Evolutionary conservation across 495 filamentous ascomycete genomes (phyloP).

Genomic region (Pseudomonodictys pantanalensis): DNA sequence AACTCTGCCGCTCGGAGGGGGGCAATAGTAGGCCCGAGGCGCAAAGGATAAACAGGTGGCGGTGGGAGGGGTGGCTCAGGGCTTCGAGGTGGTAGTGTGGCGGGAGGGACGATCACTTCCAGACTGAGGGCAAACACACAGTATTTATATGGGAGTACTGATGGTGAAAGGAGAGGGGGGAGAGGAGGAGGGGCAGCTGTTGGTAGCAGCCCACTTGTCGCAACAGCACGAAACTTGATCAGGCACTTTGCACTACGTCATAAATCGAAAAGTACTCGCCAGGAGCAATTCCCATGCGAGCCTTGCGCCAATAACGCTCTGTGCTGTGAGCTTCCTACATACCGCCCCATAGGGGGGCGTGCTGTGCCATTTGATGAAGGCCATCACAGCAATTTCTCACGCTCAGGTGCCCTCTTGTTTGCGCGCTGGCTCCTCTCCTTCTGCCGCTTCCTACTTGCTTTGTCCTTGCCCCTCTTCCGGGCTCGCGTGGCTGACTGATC

Average conservation of each 20-base stretch:
- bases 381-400: no score
- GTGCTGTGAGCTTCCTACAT: no score
- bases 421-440: no score
- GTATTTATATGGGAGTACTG: background rate
- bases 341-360: no score
- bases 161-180: background rate
- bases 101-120: background rate
- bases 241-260: conserved; percentile 1
- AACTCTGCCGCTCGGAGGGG: no score
- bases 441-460: no score
- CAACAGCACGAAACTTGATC: conserved; percentile 3
- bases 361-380: no score
- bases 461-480: no score
- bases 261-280: background rate
- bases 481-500: no score
- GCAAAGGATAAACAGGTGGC: no score
- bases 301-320: background rate
- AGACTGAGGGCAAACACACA: background rate
- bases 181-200: background rate
- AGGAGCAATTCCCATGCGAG: background rate
- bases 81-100: background rate
- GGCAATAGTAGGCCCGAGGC: no score
- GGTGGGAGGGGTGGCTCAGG: background rate
- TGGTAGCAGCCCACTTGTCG: background rate
- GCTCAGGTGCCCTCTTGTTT: no score